phyloP scores from a whole-genome alignment of 441 rosid species.

The Dalechampia spathulata region DNA sequence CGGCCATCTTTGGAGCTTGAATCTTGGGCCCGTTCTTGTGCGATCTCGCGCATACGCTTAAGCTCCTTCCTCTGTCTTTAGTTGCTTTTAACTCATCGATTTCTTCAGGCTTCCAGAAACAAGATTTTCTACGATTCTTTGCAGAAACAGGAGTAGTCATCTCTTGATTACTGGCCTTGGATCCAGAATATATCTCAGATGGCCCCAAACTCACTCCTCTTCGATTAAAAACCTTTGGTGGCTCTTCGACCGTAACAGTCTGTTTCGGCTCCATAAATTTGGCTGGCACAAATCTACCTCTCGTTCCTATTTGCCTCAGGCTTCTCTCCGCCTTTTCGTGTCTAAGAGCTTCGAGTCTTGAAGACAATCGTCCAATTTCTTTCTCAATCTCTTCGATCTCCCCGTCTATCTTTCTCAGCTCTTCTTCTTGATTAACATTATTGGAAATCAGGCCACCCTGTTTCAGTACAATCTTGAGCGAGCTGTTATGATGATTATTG shows the following conservation, averaged over 20 bases:
- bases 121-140: conserved; percentile 72
- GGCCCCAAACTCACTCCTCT: conserved; percentile 90
- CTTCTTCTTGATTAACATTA: conserved; percentile 22
- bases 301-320: conserved; percentile 35
- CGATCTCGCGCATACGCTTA: conserved; percentile 62
- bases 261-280: conserved; percentile 69
- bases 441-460: conserved; percentile 12
- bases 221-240: conserved; percentile 34
- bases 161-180: conserved; percentile 39
- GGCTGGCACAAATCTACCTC: conserved; percentile 60
- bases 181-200: conserved; percentile 51
- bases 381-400: conserved; percentile 78
- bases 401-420: conserved; percentile 47
- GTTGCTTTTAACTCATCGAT: conserved; percentile 61
- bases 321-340: conserved; percentile 53
- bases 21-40: conserved; percentile 44
- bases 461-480: conserved; percentile 15
- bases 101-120: conserved; percentile 78
- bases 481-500: background rate
- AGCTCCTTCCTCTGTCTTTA: conserved; percentile 59
- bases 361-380: conserved; percentile 57
- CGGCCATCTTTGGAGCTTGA: conserved; percentile 52
- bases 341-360: conserved; percentile 63
- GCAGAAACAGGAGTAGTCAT: conserved; percentile 50
- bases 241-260: conserved; percentile 34